Evolutionary conservation across 371 early-diverging fungal genomes (phyloP).

Genomic region (Basidiobolus meristosporus): DNA sequence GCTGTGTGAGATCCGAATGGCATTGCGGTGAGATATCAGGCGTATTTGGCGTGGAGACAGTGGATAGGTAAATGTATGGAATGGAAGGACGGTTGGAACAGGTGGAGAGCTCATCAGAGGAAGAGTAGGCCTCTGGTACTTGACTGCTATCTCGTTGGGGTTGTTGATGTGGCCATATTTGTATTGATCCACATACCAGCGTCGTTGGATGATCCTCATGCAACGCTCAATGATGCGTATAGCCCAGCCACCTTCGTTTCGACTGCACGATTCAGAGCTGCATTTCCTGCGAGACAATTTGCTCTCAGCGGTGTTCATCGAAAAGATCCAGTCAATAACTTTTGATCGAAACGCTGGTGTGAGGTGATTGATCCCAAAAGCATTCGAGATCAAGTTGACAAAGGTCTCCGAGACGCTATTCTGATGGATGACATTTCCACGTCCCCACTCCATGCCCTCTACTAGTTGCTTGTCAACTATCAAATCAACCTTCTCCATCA

Average conservation of each 20-base stretch:
- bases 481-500: conserved; percentile 56
- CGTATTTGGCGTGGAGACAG: conserved; percentile 65
- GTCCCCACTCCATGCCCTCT: conserved; percentile 38
- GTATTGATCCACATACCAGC: conserved; percentile 29
- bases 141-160: conserved; percentile 10
- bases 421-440: too few species aligned
- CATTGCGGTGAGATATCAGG: conserved; percentile 71
- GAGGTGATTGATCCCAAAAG: too few species aligned
- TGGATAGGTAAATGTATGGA: conserved; percentile 86
- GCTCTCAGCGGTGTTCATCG: conserved; percentile 7
- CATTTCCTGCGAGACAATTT: too few species aligned
- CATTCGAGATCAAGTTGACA: too few species aligned
- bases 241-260: conserved; percentile 60
- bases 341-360: too few species aligned
- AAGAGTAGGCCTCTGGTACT: conserved; percentile 34
- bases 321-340: too few species aligned
- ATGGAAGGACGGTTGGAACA: conserved; percentile 77
- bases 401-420: too few species aligned
- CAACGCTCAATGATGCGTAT: conserved; percentile 42
- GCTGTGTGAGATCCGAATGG: conserved; percentile 51
- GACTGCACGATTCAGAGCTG: too few species aligned
- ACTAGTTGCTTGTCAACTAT: conserved; percentile 61
- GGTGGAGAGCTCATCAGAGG: conserved; percentile 36
- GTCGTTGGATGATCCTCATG: conserved; percentile 33
- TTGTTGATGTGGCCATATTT: conserved; percentile 1